Evolutionary conservation across 2,329 filamentous ascomycete species (phyloP), one percentile per base, ranked within the genome.

Genomic region (Fusarium metavorans): DNA sequence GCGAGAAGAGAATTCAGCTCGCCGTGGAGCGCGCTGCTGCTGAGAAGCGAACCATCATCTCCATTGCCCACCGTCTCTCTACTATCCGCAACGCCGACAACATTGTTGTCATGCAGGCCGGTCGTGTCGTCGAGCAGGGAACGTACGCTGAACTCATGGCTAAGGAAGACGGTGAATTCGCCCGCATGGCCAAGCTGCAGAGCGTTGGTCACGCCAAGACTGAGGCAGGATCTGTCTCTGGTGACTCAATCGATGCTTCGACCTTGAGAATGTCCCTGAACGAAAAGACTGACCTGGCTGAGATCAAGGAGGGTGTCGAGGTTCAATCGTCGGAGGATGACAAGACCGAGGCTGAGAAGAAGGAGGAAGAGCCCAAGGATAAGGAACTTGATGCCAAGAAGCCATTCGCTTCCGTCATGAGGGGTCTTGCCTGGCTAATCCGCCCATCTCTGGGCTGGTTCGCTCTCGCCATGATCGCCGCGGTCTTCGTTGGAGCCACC

Each of bases 61-160:
- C 91, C 16, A 92, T 93, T 70, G 91, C 92, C 0, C 90, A 92
- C 78, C 84, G 90, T 10, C 82, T 92, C 1, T 89, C 88, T 0
- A 92, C 90, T 0, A 89, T 91, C 73, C 87, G 87, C 73, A 86
- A 90, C 66, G 92, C 92, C 0, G 90, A 94, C 75, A 88, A 90
- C 68, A 93, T 94, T 67, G 84, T 93, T 27, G 91, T 93, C n/a
- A 85, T 93, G 78, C 84, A 88, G 14, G 84, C 88, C 64, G 92
- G 92, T 0, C 80, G 85, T 50, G 86, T 92, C 5, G 83, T 91
- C 18, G 92, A 93, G 79, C 85, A 91, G 77, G 92, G 92, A 0
- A 90, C 86, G 0, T 92, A 93, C 63, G 83, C 88, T 4, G 86
- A 90, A 52, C 84, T 93, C 5, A 84, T 93, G 67, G 80, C 83